Evolutionary conservation across 1,139 yeast species (phyloP).

Genomic region (Protomyces gravidus): DNA sequence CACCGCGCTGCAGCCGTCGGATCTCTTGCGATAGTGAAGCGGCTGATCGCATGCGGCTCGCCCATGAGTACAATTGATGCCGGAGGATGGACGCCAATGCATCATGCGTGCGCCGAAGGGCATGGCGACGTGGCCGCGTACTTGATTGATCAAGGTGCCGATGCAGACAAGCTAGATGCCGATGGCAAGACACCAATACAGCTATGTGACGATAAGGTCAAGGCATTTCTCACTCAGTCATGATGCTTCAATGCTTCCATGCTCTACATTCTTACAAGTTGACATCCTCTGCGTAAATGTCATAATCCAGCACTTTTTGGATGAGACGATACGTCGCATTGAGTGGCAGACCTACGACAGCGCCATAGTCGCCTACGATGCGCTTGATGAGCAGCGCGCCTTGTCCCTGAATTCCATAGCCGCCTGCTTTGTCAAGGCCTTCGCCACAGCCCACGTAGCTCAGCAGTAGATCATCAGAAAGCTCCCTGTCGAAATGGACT

Average conservation of each 20-base stretch:
- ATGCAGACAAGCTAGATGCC: slow-evolving; percentile 37
- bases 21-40: slow-evolving; percentile 51
- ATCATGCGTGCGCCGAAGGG: slow-evolving; percentile 90
- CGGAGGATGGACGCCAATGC: slow-evolving; percentile 80
- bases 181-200: slow-evolving; percentile 28
- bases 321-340: slow-evolving; percentile 51
- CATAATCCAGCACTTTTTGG: slow-evolving; percentile 38
- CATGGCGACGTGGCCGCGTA: slow-evolving; percentile 69
- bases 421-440: slow-evolving; percentile 84
- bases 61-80: slow-evolving; percentile 66
- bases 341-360: slow-evolving; percentile 86
- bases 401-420: slow-evolving; percentile 74
- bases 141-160: slow-evolving; percentile 66
- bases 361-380: slow-evolving; percentile 75
- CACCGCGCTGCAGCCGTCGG: slow-evolving; percentile 86
- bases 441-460: slow-evolving; percentile 67
- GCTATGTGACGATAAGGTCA: slow-evolving; percentile 3
- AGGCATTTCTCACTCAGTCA: neutral
- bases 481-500: slow-evolving; percentile 48
- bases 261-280: neutral
- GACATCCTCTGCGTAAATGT: neutral
- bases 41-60: slow-evolving; percentile 53
- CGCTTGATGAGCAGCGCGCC: slow-evolving; percentile 55
- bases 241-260: no score
- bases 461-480: slow-evolving; percentile 53